These are phyloP conservation scores for Trypanosoma melophagium DNA, from an alignment of 208 protist species.

Conservation along the genomic window DNA sequence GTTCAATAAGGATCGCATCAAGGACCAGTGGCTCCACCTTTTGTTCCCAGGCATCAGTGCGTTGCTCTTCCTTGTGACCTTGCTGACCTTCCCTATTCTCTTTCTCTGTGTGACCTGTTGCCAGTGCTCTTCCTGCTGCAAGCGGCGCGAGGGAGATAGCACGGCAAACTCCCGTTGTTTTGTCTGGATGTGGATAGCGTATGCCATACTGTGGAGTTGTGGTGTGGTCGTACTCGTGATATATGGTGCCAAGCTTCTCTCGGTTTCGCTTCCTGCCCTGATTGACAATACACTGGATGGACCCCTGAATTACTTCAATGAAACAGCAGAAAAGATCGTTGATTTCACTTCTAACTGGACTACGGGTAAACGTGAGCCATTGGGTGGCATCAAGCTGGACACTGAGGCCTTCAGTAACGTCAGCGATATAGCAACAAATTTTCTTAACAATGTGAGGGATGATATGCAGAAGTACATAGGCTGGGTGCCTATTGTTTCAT, in stretches of 20 bases:
- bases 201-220: slow-evolving; percentile 48
- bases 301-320: slow-evolving; percentile 23
- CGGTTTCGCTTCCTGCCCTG: background rate
- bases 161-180: slow-evolving; percentile 33
- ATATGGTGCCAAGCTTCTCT: slow-evolving; percentile 35
- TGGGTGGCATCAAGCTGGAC: slow-evolving; percentile 4
- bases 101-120: slow-evolving; percentile 29
- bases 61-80: slow-evolving; percentile 52
- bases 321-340: slow-evolving; percentile 20
- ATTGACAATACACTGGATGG: slow-evolving; percentile 9
- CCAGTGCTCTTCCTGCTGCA: slow-evolving; percentile 41
- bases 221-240: slow-evolving; percentile 64
- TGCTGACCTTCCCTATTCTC: slow-evolving; percentile 61
- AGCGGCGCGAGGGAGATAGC: slow-evolving; percentile 6
- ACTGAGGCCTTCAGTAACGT: slow-evolving; percentile 12
- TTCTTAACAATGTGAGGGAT: background rate
- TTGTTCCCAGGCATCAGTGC: slow-evolving; percentile 52
- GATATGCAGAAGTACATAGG: background rate
- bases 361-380: slow-evolving; percentile 1
- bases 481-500: slow-evolving; percentile 15
- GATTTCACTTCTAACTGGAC: slow-evolving; percentile 18
- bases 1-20: slow-evolving; percentile 43
- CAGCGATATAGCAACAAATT: background rate
- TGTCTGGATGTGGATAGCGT: slow-evolving; percentile 74
- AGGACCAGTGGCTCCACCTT: slow-evolving; percentile 61